Evolutionary conservation across 305 asterid species (phyloP).

Genomic region (Fraxinus xanthoxyloides): DNA sequence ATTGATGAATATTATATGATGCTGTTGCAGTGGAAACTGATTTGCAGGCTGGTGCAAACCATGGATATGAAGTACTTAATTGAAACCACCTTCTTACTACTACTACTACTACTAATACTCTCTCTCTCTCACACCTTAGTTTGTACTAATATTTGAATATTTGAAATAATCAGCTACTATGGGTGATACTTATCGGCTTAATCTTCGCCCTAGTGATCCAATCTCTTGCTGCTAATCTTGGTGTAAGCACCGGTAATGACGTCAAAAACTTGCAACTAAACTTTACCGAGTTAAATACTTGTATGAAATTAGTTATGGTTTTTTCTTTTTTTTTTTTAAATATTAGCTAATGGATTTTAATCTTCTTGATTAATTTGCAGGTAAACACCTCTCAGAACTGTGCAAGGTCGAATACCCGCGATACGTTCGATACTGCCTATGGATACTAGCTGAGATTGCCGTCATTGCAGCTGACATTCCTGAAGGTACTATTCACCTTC

Average conservation of each 20-base stretch:
- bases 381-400: constrained; percentile 70
- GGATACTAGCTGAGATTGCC: constrained; percentile 84
- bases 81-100: neutral
- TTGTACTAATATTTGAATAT: neutral
- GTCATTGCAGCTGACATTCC: constrained; percentile 98
- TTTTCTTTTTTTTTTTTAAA: neutral
- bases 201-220: constrained; percentile 84
- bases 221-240: constrained; percentile 95
- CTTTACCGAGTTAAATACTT: neutral
- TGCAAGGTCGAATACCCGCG: constrained; percentile 85
- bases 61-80: constrained; percentile 66
- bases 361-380: constrained; percentile 27
- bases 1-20: neutral
- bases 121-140: neutral
- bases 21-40: constrained; percentile 83
- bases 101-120: neutral
- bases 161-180: constrained; percentile 54
- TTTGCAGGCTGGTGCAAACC: constrained; percentile 91
- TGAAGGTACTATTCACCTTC: constrained; percentile 47
- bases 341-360: neutral
- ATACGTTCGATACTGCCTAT: constrained; percentile 61
- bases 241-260: constrained; percentile 73
- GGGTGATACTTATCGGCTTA: constrained; percentile 88
- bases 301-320: neutral
- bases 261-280: neutral